A percentile compares a stretch with the other conserved stretches of the same genome.
Conservation (phyloP, 768 basidiomycete species). For the Erythrobasidium yunnanense region DNA sequence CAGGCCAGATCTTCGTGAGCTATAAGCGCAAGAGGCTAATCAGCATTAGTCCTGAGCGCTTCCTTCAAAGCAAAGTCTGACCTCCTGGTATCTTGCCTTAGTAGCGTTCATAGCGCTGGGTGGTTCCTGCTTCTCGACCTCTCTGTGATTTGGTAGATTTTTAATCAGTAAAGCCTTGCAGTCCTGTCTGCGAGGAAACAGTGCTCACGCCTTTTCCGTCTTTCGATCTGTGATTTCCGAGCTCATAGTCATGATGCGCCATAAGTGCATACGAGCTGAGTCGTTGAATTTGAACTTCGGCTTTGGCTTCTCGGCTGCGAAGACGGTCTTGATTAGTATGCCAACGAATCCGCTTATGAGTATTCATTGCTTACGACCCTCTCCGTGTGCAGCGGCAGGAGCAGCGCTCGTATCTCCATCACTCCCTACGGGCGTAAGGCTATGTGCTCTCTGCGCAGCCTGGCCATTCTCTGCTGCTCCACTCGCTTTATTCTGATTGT, state of each 20-base stretch:
- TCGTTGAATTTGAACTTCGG: slow-evolving; percentile 73
- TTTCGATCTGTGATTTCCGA: slow-evolving; percentile 63
- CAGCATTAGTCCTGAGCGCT: not conserved
- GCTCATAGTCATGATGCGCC: slow-evolving; percentile 67
- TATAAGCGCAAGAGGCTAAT: not conserved
- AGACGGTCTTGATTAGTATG: not conserved
- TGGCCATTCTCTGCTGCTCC: not conserved
- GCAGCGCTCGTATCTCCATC: slow-evolving; percentile 3
- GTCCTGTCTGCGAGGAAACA: too few species aligned
- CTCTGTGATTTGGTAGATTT: not conserved
- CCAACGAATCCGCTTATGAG: not conserved
- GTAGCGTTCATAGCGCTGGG: slow-evolving; percentile 23
- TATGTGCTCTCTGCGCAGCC: not conserved
- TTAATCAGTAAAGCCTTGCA: not conserved
- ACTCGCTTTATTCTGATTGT: not conserved
- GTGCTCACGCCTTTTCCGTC: slow-evolving; percentile 42
- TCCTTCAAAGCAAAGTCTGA: not conserved
- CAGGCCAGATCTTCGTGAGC: slow-evolving; percentile 26
- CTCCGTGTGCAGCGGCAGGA: not conserved
- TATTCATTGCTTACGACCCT: slow-evolving; percentile 26
- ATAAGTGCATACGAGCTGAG: slow-evolving; percentile 64
- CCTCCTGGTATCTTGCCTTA: slow-evolving; percentile 22
- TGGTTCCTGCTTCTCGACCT: slow-evolving; percentile 16
- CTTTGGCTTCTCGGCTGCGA: slow-evolving; percentile 45
- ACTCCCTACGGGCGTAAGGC: not conserved